Conservation (phyloP, 768 basidiomycete genomes). For the Termitomyces sp. region DNA sequence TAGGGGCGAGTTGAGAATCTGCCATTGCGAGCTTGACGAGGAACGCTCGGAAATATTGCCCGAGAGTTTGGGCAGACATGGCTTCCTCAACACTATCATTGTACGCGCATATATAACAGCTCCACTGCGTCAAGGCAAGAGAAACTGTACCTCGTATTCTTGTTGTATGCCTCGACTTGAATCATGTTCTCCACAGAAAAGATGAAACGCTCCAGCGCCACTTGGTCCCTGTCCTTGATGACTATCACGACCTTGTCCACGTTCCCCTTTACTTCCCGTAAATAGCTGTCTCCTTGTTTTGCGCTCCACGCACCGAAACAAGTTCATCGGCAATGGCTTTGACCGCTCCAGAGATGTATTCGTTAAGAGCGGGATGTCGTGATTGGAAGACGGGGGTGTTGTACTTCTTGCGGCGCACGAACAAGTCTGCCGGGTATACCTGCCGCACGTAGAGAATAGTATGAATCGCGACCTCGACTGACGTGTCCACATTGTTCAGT, state of each 20-base stretch:
- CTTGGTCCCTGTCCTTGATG: constrained; percentile 75
- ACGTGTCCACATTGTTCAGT: not conserved
- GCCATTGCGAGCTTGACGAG: constrained; percentile 76
- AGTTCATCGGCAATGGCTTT: constrained; percentile 81
- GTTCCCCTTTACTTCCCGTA: constrained; percentile 46
- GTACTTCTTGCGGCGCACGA: constrained; percentile 84
- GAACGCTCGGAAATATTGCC: constrained; percentile 78
- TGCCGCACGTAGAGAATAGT: constrained; percentile 87
- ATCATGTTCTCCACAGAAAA: constrained; percentile 85
- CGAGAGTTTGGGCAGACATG: constrained; percentile 56
- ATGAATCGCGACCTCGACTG: constrained; percentile 94
- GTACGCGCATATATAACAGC: not conserved
- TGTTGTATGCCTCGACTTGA: constrained; percentile 60
- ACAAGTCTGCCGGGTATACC: constrained; percentile 85
- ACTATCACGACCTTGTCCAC: constrained; percentile 78
- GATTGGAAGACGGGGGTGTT: constrained; percentile 90
- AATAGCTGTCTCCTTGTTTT: not conserved
- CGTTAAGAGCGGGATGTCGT: constrained; percentile 82
- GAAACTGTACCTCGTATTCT: constrained; percentile 52
- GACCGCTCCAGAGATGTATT: constrained; percentile 85
- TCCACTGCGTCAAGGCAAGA: not conserved
- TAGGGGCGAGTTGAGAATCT: constrained; percentile 60
- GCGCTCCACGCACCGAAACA: constrained; percentile 36
- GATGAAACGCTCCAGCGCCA: constrained; percentile 84
- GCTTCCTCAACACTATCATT: constrained; percentile 58